Evolutionary conservation across 2,329 filamentous ascomycete species (phyloP).

Genomic region (Cadophora sp.): DNA sequence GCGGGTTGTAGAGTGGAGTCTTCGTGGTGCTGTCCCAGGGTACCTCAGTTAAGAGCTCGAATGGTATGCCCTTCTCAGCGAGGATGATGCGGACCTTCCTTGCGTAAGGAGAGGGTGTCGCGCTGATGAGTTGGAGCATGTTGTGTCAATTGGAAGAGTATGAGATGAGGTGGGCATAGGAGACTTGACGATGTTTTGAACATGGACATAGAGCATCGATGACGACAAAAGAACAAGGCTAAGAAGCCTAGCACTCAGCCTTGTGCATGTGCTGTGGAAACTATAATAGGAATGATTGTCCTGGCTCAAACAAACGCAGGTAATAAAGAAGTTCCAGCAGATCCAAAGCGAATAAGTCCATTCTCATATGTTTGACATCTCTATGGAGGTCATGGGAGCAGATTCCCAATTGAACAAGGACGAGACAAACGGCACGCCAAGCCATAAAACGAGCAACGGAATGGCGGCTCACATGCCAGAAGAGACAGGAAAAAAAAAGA

Average conservation of each 20-base stretch:
- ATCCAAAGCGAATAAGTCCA: not conserved
- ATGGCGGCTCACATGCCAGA: not conserved
- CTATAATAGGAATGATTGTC: not conserved
- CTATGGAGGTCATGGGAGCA: not conserved
- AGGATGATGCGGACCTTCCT: conserved; percentile 27
- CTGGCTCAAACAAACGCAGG: not conserved
- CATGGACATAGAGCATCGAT: not conserved
- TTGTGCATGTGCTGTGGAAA: not conserved
- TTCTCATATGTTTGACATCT: not conserved
- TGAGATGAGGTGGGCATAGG: no score
- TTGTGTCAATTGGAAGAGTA: not conserved
- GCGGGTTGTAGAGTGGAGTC: conserved; percentile 22
- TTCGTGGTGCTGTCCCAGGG: conserved; percentile 23
- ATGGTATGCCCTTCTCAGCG: conserved; percentile 25
- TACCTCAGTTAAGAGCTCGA: conserved; percentile 24
- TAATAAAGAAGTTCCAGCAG: not conserved
- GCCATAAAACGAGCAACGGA: not conserved
- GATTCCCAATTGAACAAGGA: not conserved
- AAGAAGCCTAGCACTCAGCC: conserved; percentile 1
- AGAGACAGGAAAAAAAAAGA: not conserved
- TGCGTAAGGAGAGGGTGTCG: conserved; percentile 24
- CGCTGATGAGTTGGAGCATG: conserved; percentile 28
- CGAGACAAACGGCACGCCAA: not conserved
- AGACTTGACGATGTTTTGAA: no score
- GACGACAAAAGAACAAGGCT: conserved; percentile 4